Base-by-base conservation (phyloP, 2,329 filamentous ascomycete genomes). In the Colletotrichum sp. region DNA sequence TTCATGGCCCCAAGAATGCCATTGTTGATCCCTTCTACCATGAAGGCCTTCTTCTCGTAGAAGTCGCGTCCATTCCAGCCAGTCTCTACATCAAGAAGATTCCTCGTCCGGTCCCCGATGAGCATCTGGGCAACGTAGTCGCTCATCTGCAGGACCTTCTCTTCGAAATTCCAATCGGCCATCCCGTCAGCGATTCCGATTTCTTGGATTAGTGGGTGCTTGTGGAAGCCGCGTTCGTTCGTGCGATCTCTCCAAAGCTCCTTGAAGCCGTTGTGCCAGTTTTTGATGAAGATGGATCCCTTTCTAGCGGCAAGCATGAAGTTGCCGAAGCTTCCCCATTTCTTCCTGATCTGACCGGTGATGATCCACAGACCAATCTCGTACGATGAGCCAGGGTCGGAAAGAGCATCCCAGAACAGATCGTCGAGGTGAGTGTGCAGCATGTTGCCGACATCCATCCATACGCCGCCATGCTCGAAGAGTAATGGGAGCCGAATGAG, bases 271-370 rank as follows among this genome's bases (percentile, higher is more conserved):
- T 82, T 62, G 72, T 87, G 84, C 87, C 87, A 88, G 79, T 82
- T 83, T 68, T 82, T 84, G 76, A 89, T 85, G 57, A 89, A 88
- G 3, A 80, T 63, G 72, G 86, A 86, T 2, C 83, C 82, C 36
- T 86, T 86, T 6, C 86, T 82, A 0, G 85, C 82, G 1, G 86
- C 86, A 0, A 89, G 77, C 77, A 89, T 85, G 69, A 84, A 85
- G 67, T 89, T 89, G 13, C 81, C 82, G 36, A 84, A 82, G n/a
- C 83, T 82, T 1, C 82, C 82, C 81, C 80, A 82, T 71, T 80
- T 75, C 28, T 81, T 81, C 18, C 83, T 71, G 32, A 86, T 83
- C 71, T 84, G 80, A 0, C 83, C 83, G 4, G 69, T 80, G 69
- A 84, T 84, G 18, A 83, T 79, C 83, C 82, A 87, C 0, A 81